Conservation (phyloP, 108 stramenopile species). For the Fistulifera solaris region DNA sequence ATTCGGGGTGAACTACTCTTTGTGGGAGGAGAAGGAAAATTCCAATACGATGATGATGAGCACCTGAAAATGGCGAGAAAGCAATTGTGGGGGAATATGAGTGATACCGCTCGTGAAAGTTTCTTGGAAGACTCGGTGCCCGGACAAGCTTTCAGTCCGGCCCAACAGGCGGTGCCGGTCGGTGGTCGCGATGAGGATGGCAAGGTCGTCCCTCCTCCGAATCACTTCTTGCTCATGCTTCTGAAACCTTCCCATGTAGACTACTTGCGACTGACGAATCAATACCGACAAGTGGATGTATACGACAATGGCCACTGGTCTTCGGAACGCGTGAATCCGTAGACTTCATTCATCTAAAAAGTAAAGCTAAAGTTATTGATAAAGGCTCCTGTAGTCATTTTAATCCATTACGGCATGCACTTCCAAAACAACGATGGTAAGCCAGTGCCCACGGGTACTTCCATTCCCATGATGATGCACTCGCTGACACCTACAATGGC, state of each 20-base stretch:
- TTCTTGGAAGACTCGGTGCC: conserved; percentile 37
- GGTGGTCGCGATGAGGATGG: conserved; percentile 61
- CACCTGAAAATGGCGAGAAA: conserved; percentile 36
- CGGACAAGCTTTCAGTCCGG: conserved; percentile 35
- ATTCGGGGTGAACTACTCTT: conserved; percentile 58
- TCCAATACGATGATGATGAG: conserved; percentile 18
- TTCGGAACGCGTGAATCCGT: neutral
- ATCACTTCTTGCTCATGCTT: conserved; percentile 73
- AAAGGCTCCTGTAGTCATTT: too few relatives aligned
- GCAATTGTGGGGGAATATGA: conserved; percentile 75
- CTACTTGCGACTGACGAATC: conserved; percentile 66
- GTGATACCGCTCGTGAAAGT: conserved; percentile 66
- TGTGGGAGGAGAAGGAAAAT: conserved; percentile 44
- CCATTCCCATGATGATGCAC: conserved; percentile 99
- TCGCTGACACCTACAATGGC: conserved; percentile 96
- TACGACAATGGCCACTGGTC: neutral
- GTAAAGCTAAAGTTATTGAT: too few relatives aligned
- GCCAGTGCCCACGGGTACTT: conserved; percentile 95
- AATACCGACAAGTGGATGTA: conserved; percentile 66
- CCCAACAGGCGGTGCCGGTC: neutral
- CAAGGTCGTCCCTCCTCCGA: conserved; percentile 60
- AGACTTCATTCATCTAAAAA: too few relatives aligned
- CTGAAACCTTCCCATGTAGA: conserved; percentile 60
- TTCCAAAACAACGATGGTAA: conserved; percentile 89
- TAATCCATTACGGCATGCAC: neutral